These are phyloP conservation scores for Pontederia paniculata DNA, from an alignment of 176 grass and related monocot species.

Conservation along the genomic window DNA sequence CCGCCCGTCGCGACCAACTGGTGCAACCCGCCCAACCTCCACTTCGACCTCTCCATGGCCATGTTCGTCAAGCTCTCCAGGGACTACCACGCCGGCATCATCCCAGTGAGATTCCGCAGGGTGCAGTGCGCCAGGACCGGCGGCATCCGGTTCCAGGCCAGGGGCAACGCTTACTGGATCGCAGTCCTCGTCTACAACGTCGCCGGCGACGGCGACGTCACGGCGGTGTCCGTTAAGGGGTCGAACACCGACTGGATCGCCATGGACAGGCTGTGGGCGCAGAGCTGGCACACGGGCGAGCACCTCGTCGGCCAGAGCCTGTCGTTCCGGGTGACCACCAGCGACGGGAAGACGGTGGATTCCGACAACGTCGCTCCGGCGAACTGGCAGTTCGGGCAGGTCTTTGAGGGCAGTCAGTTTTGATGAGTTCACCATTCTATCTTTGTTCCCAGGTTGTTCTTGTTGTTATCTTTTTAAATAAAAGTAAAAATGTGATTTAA, in stretches of 20 bases:
- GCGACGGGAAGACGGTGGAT: conserved; percentile 15
- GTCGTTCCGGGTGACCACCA: conserved; percentile 22
- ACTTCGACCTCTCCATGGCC: conserved; percentile 33
- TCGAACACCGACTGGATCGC: conserved; percentile 16
- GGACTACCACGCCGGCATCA: conserved; percentile 28
- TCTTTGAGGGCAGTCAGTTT: not conserved
- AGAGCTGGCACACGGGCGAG: conserved; percentile 24
- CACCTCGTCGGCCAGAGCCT: conserved; percentile 16
- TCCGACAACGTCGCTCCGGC: conserved; percentile 22
- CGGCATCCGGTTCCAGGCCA: conserved; percentile 23
- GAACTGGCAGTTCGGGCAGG: conserved; percentile 28
- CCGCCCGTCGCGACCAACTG: conserved; percentile 19
- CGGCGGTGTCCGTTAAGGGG: conserved; percentile 19
- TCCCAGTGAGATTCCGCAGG: conserved; percentile 31
- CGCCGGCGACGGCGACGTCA: conserved; percentile 20
- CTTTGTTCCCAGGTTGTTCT: no score
- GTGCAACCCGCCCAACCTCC: conserved; percentile 27
- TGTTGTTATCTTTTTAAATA: no score
- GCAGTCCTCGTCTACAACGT: conserved; percentile 35
- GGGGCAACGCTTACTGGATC: conserved; percentile 29
- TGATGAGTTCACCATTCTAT: not conserved
- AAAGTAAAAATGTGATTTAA: no score
- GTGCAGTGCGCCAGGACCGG: conserved; percentile 23
- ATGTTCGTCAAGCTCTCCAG: conserved; percentile 25
- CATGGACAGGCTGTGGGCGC: conserved; percentile 33